A percentile compares a stretch with the other conserved stretches of the same genome.
Evolutionary conservation across 108 stramenopile species (phyloP).

Genomic region (Pseudonitzschia pungens): DNA sequence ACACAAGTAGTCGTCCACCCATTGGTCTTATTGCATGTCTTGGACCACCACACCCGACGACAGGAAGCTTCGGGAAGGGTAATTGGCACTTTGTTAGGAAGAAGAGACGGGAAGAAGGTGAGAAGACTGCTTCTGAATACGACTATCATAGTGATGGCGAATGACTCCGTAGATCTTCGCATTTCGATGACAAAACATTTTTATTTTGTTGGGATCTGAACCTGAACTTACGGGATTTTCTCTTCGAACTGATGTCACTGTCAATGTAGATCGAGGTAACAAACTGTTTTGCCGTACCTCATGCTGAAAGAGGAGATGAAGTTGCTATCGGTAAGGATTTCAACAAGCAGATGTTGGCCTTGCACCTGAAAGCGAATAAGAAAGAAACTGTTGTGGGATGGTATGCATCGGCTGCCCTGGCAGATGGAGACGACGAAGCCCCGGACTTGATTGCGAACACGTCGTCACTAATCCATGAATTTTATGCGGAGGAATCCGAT

Average conservation of each 20-base stretch:
- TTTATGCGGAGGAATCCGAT: constrained; percentile 91
- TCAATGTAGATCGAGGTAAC: constrained; percentile 80
- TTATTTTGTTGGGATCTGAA: background rate
- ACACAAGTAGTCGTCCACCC: constrained; percentile 77
- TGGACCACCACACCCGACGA: constrained; percentile 84
- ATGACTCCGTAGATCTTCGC: background rate
- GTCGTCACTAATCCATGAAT: constrained; percentile 94
- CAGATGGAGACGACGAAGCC: constrained; percentile 28
- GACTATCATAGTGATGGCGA: too few relatives aligned
- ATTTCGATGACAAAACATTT: background rate
- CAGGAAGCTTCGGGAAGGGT: constrained; percentile 78
- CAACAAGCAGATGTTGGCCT: constrained; percentile 85
- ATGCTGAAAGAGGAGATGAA: constrained; percentile 87
- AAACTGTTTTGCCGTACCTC: constrained; percentile 95
- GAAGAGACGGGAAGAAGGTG: constrained; percentile 62
- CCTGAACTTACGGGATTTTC: background rate
- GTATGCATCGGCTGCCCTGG: constrained; percentile 84
- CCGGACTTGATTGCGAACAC: constrained; percentile 79
- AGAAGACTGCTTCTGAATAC: constrained; percentile 12
- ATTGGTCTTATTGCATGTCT: constrained; percentile 75
- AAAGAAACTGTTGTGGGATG: constrained; percentile 96
- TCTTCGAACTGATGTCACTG: background rate
- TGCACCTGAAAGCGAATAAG: constrained; percentile 75
- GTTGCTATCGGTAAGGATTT: constrained; percentile 97
- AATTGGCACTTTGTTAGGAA: constrained; percentile 80